A percentile compares a stretch with the other conserved stretches of the same genome.
These are phyloP conservation scores for Alternaria alternata DNA, from an alignment of 2,329 filamentous ascomycete species.

Conservation along the genomic window DNA sequence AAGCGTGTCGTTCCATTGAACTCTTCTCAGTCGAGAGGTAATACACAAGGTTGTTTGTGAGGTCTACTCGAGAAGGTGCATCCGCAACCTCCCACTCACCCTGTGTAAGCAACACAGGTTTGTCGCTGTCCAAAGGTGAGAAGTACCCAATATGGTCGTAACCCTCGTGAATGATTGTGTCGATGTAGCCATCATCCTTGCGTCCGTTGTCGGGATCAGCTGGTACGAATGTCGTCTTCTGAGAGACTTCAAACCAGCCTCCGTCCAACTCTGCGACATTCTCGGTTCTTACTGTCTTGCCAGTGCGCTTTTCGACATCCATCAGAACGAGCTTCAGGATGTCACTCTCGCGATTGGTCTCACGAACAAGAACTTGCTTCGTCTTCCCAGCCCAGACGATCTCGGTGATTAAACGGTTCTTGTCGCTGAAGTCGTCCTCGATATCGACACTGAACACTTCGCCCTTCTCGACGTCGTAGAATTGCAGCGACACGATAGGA, in stretches of 20 bases:
- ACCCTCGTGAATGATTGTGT: constrained; percentile 84
- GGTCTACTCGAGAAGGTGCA: constrained; percentile 83
- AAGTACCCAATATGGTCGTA: constrained; percentile 96
- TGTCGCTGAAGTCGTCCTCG: constrained; percentile 77
- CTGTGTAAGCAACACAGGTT: constrained; percentile 85
- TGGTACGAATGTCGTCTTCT: constrained; percentile 85
- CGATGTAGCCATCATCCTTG: constrained; percentile 87
- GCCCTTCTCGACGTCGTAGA: constrained; percentile 82
- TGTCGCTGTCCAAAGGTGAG: constrained; percentile 79
- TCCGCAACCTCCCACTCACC: constrained; percentile 92
- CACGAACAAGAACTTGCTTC: constrained; percentile 82
- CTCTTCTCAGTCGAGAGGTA: constrained; percentile 87
- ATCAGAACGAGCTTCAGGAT: constrained; percentile 86
- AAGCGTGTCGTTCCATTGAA: constrained; percentile 89
- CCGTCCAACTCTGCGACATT: constrained; percentile 88
- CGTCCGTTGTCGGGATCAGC: constrained; percentile 80
- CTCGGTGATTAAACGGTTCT: constrained; percentile 90
- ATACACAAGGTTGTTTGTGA: constrained; percentile 87
- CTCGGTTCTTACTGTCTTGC: constrained; percentile 79
- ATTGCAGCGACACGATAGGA: constrained; percentile 84
- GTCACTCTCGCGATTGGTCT: constrained; percentile 94
- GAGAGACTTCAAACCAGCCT: constrained; percentile 95
- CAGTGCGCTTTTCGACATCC: constrained; percentile 76
- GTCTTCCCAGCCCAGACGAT: constrained; percentile 83
- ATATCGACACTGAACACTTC: constrained; percentile 84